Evolutionary conservation across 1,284 basidiomycete genomes (phyloP).

Genomic region (Sanghuangporus weigelae): DNA sequence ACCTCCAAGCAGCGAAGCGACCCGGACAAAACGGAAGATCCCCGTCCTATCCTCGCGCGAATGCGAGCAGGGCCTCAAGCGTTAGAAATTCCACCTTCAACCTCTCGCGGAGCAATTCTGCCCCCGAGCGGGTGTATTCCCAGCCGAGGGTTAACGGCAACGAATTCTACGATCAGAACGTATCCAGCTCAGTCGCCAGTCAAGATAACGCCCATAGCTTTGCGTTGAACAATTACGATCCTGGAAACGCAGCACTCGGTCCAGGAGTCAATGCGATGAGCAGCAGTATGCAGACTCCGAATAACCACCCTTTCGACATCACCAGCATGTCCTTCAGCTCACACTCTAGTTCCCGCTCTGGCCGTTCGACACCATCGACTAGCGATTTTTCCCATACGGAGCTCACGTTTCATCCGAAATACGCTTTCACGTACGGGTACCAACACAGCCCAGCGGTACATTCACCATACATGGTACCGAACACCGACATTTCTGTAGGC

Average conservation of each 20-base stretch:
- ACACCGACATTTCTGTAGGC: not conserved
- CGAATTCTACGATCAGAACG: not conserved
- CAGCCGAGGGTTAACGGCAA: not conserved
- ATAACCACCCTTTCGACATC: not conserved
- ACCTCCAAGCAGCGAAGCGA: conserved; percentile 12
- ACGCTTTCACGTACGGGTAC: not conserved
- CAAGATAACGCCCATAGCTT: not conserved
- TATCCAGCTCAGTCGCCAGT: not conserved
- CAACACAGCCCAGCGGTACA: not conserved
- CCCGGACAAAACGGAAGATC: not conserved
- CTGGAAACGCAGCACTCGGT: not conserved
- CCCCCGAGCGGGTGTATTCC: not conserved
- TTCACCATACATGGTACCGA: not conserved
- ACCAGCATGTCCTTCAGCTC: not conserved
- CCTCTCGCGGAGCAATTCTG: conserved; percentile 10
- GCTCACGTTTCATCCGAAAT: not conserved
- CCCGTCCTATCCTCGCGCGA: not conserved
- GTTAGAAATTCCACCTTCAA: not conserved
- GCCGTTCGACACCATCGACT: conserved; percentile 3
- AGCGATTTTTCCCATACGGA: not conserved
- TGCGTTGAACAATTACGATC: not conserved
- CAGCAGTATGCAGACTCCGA: not conserved
- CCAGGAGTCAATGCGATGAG: not conserved
- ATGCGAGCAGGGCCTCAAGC: not conserved
- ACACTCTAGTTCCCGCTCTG: not conserved